These are phyloP conservation scores for Beauveria sp. DNA, from an alignment of 2,329 filamentous ascomycete species.

Conservation along the genomic window DNA sequence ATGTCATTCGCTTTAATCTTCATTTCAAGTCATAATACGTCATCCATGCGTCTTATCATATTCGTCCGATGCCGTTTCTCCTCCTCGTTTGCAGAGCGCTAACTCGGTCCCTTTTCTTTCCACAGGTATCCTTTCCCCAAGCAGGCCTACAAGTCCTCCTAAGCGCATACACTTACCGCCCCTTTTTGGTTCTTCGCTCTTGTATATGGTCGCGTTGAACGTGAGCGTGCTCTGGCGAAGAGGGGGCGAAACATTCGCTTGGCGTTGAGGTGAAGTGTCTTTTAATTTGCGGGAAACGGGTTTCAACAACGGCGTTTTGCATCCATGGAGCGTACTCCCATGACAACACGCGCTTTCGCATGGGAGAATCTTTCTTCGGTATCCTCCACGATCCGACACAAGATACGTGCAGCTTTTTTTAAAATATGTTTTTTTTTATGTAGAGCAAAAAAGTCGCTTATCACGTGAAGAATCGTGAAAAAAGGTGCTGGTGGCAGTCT, in stretches of 20 bases:
- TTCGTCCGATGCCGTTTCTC: neutral
- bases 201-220: conserved; percentile 11
- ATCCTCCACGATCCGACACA: conserved; percentile 36
- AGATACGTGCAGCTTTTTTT: conserved; percentile 14
- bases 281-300: conserved; percentile 31
- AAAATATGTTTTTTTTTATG: neutral
- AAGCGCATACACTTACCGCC: conserved; percentile 13
- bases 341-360: conserved; percentile 1
- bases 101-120: conserved; percentile 8
- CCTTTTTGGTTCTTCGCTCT: conserved; percentile 14
- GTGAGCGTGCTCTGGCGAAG: neutral
- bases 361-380: conserved; percentile 16
- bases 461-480: neutral
- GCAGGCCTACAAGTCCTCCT: conserved; percentile 58
- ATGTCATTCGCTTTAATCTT: conserved; percentile 3
- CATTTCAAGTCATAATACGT: conserved; percentile 9
- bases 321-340: conserved; percentile 21
- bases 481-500: neutral
- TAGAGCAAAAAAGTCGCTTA: conserved; percentile 2
- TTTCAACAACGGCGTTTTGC: conserved; percentile 48
- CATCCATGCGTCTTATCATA: neutral
- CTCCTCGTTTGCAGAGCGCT: neutral
- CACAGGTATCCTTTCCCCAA: conserved; percentile 73
- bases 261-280: conserved; percentile 33
- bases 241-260: conserved; percentile 13